Conservation (phyloP, 2,329 filamentous ascomycete species). For the Fusarium musae region DNA sequence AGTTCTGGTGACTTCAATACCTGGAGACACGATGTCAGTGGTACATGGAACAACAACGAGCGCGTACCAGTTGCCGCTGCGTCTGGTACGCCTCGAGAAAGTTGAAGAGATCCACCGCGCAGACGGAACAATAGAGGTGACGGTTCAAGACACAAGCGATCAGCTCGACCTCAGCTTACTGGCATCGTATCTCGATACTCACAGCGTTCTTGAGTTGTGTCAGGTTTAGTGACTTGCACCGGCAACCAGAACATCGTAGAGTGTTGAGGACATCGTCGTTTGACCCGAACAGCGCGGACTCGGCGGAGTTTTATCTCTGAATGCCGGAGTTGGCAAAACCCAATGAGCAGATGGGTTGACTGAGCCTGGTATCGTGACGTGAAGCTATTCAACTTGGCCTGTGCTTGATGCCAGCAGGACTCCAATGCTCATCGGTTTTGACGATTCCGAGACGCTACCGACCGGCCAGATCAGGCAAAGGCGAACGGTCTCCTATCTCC, state of each 20-base stretch:
- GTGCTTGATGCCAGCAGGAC: too few species aligned
- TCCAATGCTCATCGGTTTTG: too few species aligned
- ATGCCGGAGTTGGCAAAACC: not conserved
- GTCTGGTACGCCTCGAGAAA: not conserved
- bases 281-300: not conserved
- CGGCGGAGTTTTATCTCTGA: too few species aligned
- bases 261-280: rapidly evolving
- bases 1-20: too few species aligned
- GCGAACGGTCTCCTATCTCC: too few species aligned
- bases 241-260: rapidly evolving
- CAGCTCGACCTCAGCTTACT: not conserved
- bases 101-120: not conserved
- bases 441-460: too few species aligned
- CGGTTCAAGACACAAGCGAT: too few species aligned
- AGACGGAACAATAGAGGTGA: rapidly evolving
- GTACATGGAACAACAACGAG: not conserved
- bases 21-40: not conserved
- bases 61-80: not conserved
- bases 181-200: rapidly evolving
- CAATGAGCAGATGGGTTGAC: not conserved
- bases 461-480: too few species aligned
- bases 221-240: not conserved
- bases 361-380: not conserved
- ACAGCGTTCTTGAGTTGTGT: not conserved
- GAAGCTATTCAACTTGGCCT: not conserved